phyloP scores from a whole-genome alignment of 2,329 filamentous ascomycete genomes.

The Diplodia seriata region DNA sequence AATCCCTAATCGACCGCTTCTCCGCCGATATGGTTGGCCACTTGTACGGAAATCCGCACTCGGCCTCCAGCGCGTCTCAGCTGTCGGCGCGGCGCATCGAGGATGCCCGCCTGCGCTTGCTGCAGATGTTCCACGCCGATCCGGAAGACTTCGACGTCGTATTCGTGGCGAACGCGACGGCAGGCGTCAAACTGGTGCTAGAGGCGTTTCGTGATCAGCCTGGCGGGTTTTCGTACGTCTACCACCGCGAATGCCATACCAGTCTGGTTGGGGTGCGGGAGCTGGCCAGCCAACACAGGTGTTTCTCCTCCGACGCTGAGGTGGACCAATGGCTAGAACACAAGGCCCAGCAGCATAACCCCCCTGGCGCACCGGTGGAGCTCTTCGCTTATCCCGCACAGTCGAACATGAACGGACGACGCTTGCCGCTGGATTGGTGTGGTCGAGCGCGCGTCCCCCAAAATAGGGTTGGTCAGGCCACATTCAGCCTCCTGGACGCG shows the following conservation, averaged over 20 bases:
- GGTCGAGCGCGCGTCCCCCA: conserved; percentile 45
- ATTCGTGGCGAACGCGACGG: conserved; percentile 92
- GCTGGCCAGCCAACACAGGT: conserved; percentile 68
- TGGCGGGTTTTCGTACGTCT: conserved; percentile 79
- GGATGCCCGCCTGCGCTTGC: conserved; percentile 71
- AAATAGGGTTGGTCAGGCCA: conserved; percentile 44
- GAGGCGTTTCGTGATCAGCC: conserved; percentile 75
- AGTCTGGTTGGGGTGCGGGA: conserved; percentile 82
- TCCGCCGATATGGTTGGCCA: conserved; percentile 77
- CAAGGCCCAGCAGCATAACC: conserved; percentile 40
- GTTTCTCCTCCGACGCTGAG: conserved; percentile 68
- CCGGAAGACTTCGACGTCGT: conserved; percentile 84
- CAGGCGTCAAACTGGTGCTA: conserved; percentile 83
- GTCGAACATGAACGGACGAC: conserved; percentile 87
- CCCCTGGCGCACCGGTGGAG: conserved; percentile 39
- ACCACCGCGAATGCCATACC: conserved; percentile 85
- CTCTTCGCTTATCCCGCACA: conserved; percentile 88
- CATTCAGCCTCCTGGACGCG: conserved; percentile 81
- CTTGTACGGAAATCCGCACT: conserved; percentile 92
- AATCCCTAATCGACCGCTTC: conserved; percentile 80
- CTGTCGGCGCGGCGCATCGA: conserved; percentile 77
- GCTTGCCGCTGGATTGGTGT: conserved; percentile 76
- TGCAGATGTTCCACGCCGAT: conserved; percentile 81
- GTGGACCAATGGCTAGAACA: conserved; percentile 69
- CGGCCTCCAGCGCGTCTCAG: conserved; percentile 81